phyloP scores from a whole-genome alignment of 1,139 yeast species.

The Magnusiomyces sp. region DNA sequence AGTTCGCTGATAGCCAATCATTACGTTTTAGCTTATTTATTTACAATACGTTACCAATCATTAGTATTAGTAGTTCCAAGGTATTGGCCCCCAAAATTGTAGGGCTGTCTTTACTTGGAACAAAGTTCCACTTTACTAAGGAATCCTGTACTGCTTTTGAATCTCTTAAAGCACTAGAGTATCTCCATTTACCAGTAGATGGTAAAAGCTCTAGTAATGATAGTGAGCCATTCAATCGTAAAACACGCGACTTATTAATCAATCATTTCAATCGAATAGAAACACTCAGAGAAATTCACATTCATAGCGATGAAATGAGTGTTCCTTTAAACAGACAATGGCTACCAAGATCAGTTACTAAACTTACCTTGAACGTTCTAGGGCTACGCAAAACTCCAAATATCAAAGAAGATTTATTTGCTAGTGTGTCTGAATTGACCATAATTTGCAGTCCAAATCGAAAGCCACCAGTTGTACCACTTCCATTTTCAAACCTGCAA shows the following conservation, averaged over 20 bases:
- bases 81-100: background rate
- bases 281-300: background rate
- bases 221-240: background rate
- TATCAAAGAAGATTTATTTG: background rate
- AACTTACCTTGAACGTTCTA: background rate
- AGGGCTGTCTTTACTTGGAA: background rate
- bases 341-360: background rate
- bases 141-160: background rate
- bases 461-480: constrained; percentile 1
- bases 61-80: background rate
- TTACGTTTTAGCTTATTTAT: background rate
- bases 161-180: background rate
- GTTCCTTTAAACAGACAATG: constrained; percentile 1
- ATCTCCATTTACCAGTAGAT: background rate
- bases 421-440: background rate
- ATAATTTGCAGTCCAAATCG: constrained; percentile 1
- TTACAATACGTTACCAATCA: background rate
- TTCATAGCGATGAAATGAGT: constrained; percentile 1
- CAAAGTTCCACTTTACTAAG: constrained; percentile 1
- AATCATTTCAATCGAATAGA: background rate
- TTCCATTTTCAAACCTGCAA: background rate
- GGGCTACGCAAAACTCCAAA: constrained; percentile 2
- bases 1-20: no score
- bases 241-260: background rate
- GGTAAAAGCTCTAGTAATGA: background rate